Base-by-base conservation (phyloP, 78 protist species). In the Bodo saltans region DNA sequence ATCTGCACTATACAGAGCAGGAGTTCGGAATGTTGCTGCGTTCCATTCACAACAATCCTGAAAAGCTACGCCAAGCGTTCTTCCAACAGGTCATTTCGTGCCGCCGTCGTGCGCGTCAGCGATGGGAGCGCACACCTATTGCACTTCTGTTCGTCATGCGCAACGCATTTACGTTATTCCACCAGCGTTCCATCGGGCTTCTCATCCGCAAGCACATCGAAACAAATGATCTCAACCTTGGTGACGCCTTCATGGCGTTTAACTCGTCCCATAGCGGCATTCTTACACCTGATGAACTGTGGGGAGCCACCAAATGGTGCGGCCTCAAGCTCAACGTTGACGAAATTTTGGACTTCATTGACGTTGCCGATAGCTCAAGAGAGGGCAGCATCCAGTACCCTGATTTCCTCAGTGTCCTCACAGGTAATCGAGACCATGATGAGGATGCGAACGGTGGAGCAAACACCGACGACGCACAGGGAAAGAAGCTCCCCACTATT, bases 211-310 rank as follows among this genome's bases (percentile, higher is more conserved):
- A 42, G n/a, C 25, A 32, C 33, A 3, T 74, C 47, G 30, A 12
- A 3, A 32, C 29, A 32, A 3, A 17, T 8, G 37, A 42, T 29
- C 47, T 74, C 70, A 27, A 33, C 79, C 47, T 74, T 12, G 79
- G 79, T 28, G 79, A 74, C 34, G 79, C 79, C 37, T 74, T 74
- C 79, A 17, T 33, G 79, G 79, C 79, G 60, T 74, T 74, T 29
- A 74, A 74, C 60, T 4, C 69, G 25, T 74, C 79, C 4, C 35
- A 32, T 12, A 29, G 38, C 34, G 79, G 79, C 34, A 32, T 47
- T 17, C 12, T 74, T 39, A 4, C 79, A 3, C 79, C 79, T 12
- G 29, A 27, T 21, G 79, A 74, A 29, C 4, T 74, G 69, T 74
- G 79, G 79, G 79, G 79, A 29, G 79, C 79, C 4, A 47, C 17